Base-by-base conservation (phyloP, 2,329 filamentous ascomycete species). In the Pleoardoris graminearum region DNA sequence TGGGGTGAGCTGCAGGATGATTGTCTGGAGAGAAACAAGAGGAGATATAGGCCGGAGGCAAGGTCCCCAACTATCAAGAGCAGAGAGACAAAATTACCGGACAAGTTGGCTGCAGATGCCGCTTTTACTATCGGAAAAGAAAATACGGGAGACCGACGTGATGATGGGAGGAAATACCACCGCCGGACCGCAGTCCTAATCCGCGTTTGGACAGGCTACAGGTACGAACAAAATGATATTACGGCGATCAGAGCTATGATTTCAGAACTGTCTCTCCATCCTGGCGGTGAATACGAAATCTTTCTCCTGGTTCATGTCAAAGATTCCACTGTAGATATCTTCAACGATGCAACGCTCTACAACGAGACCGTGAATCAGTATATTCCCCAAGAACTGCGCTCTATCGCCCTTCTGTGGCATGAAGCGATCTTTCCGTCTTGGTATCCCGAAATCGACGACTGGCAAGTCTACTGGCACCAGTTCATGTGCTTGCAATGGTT, bases 401-500 rank as follows among this genome's bases (percentile, higher is more conserved):
- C 83, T 55, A 89, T 91, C 56, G 84, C 87, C 2, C 78, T 90
- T 14, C 79, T 92, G 3, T 92, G 88, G 87, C 89, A 87, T 59
- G 86, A 89, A 54, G 65, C 72, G 17, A 73, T 79, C 10, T 75
- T 76, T 54, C 68, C 73, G 67, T 79, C 63, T 14, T 77, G 76
- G 74, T 81, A 80, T 57, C 77, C 77, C 1, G 67, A 76, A n/a
- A 71, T 80, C 33, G 73, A 69, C 32, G 76, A 79, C 52, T 79
- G 76, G 74, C 74, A 78, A 51, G 76, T 79, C 7, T 79, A 79
- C 62, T 79, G 76, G 75, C 73, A 77, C 25, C 86, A 90, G 63
- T 90, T 86, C 78, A 80, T 90, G 60, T 86, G 87, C 5, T 80
- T 91, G 2, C 89, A 91, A 67, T 87, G 86, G 73, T 91, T 92